Percentiles rank a stretch among this genome's conserved stretches.
Conservation (phyloP, 164 flowering plant genomes). For the Chimonanthus praecox region DNA sequence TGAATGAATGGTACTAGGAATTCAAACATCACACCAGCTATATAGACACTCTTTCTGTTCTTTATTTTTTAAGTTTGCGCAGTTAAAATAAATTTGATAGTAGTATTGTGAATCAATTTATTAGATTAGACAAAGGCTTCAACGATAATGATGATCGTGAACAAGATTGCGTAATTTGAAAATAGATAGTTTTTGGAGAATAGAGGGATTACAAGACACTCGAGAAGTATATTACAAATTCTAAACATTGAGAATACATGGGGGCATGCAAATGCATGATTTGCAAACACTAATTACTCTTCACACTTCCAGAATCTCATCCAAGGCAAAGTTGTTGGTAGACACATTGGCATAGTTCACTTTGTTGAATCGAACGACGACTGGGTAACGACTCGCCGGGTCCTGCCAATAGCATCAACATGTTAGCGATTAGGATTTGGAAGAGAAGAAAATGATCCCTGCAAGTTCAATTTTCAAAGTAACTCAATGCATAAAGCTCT, state of each 20-base stretch:
- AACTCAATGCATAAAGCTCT: too few relatives aligned
- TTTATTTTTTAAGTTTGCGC: too few relatives aligned
- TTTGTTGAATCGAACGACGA: constrained; percentile 86
- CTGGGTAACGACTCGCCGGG: constrained; percentile 83
- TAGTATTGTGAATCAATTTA: too few relatives aligned
- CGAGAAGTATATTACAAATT: constrained; percentile 21
- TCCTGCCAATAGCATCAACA: constrained; percentile 40
- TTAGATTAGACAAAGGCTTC: too few relatives aligned
- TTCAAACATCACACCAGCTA: too few relatives aligned
- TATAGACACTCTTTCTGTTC: too few relatives aligned
- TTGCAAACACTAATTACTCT: neutral
- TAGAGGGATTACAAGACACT: constrained; percentile 7
- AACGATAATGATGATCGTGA: too few relatives aligned
- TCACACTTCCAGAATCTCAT: constrained; percentile 84
- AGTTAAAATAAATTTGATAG: too few relatives aligned
- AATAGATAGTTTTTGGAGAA: neutral
- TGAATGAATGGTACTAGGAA: too few relatives aligned
- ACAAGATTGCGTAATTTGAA: neutral
- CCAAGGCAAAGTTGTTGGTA: constrained; percentile 96
- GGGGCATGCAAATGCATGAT: neutral
- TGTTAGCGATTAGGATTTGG: too few relatives aligned
- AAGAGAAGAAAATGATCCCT: too few relatives aligned
- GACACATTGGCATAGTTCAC: constrained; percentile 91
- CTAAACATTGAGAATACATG: neutral
- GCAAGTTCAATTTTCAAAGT: too few relatives aligned